Percentiles rank a stretch among this genome's conserved stretches.
These are phyloP conservation scores for Ophiostoma perfectum DNA, from an alignment of 2,329 filamentous ascomycete species.

Conservation along the genomic window DNA sequence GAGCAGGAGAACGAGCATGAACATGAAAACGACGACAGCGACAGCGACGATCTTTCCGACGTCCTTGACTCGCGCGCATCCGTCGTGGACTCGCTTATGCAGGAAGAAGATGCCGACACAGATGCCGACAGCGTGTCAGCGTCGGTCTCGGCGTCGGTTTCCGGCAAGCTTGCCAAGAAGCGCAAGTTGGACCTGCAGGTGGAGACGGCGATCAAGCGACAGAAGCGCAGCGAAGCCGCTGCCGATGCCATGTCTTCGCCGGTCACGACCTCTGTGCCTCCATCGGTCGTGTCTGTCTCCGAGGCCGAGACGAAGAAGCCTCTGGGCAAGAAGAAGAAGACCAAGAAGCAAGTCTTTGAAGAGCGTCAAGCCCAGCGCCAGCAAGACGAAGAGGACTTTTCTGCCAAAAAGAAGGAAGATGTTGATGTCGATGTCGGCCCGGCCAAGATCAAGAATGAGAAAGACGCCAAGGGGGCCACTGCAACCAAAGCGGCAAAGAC, in stretches of 20 bases:
- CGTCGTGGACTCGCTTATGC: constrained; percentile 23
- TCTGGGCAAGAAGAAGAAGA: constrained; percentile 63
- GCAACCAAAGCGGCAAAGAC: constrained; percentile 12
- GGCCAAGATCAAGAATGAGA: constrained; percentile 22
- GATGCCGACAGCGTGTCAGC: constrained; percentile 57
- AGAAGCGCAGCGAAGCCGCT: constrained; percentile 74
- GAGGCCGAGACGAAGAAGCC: constrained; percentile 47
- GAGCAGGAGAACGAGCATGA: constrained; percentile 77
- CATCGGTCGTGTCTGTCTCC: constrained; percentile 31
- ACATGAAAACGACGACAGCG: constrained; percentile 10
- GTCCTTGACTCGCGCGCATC: constrained; percentile 62
- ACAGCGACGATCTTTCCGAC: constrained; percentile 69
- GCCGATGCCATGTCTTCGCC: constrained; percentile 51
- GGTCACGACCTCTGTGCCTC: constrained; percentile 1
- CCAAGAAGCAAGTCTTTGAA: constrained; percentile 70
- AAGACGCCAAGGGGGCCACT: constrained; percentile 21
- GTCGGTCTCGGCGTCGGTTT: background rate
- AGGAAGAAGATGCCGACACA: constrained; percentile 62
- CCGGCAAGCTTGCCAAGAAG: constrained; percentile 47
- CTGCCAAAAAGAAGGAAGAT: constrained; percentile 33
- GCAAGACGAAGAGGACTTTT: constrained; percentile 24
- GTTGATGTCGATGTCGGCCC: constrained; percentile 29
- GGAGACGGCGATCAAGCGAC: constrained; percentile 67
- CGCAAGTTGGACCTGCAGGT: constrained; percentile 68
- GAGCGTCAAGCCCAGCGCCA: constrained; percentile 45